phyloP scores from a whole-genome alignment of 2,329 filamentous ascomycete genomes.

The Diplocarpon mali region DNA sequence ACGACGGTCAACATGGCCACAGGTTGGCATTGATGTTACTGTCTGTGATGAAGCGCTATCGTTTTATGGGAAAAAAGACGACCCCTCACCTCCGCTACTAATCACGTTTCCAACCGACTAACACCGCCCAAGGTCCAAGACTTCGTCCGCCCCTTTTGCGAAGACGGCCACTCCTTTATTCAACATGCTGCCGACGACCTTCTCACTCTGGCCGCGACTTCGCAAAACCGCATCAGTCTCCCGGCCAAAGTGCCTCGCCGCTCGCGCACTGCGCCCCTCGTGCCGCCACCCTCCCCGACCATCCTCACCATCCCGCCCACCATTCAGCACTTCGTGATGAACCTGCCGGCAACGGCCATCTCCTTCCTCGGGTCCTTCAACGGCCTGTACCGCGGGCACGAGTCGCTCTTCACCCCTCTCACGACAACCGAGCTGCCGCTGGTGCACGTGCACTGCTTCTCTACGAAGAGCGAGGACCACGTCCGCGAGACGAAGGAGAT shows the following conservation, averaged over 20 bases:
- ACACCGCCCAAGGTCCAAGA: constrained; percentile 38
- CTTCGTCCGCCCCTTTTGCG: constrained; percentile 70
- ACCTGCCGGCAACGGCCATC: constrained; percentile 82
- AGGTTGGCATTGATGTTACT: constrained; percentile 61
- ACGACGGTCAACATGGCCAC: constrained; percentile 82
- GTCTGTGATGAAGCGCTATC: constrained; percentile 59
- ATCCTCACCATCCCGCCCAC: constrained; percentile 53
- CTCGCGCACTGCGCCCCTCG: constrained; percentile 21
- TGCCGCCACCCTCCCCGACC: constrained; percentile 28
- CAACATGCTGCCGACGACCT: constrained; percentile 52
- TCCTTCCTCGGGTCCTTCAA: constrained; percentile 68
- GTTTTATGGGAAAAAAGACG: constrained; percentile 8
- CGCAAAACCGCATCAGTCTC: constrained; percentile 44
- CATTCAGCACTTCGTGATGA: constrained; percentile 96
- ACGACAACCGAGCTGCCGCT: constrained; percentile 57
- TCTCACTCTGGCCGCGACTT: constrained; percentile 35
- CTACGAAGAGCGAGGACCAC: constrained; percentile 67
- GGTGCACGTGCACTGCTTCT: constrained; percentile 93
- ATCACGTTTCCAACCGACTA: neutral
- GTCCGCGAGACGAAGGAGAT: constrained; percentile 49
- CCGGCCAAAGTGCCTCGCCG: constrained; percentile 31
- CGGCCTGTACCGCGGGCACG: constrained; percentile 66
- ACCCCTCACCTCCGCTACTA: neutral
- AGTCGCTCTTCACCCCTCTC: constrained; percentile 51
- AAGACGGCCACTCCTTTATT: constrained; percentile 77